These are phyloP conservation scores for Paraleonurus japonicus DNA, from an alignment of 257 asterid genomes.

Conservation along the genomic window DNA sequence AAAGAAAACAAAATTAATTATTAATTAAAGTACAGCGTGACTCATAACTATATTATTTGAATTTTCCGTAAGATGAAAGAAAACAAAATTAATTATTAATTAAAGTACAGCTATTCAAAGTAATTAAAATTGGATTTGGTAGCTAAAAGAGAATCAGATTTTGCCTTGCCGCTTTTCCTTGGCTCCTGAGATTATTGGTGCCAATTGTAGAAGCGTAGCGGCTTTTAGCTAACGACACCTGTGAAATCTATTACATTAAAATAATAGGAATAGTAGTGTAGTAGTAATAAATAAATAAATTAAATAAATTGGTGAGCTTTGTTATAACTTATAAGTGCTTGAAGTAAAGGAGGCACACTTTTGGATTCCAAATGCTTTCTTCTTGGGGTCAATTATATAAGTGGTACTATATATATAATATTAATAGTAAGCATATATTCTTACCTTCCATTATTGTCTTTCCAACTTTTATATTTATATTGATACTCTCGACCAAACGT, in stretches of 20 bases:
- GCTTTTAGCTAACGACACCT: conserved; percentile 25
- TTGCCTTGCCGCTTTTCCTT: conserved; percentile 10
- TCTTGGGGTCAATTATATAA: neutral
- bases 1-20: neutral
- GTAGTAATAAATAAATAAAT: neutral
- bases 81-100: neutral
- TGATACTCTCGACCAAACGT: neutral
- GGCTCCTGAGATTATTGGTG: conserved; percentile 5
- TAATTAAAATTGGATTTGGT: conserved; percentile 25
- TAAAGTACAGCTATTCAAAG: neutral
- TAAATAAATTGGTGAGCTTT: neutral
- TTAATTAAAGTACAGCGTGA: neutral
- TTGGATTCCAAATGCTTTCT: conserved; percentile 28
- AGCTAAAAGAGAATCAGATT: conserved; percentile 32
- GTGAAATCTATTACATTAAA: neutral
- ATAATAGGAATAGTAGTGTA: too few species aligned
- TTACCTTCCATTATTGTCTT: conserved; percentile 21
- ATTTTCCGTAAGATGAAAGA: neutral
- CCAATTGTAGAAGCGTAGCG: conserved; percentile 25
- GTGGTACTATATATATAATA: neutral
- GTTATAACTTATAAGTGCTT: conserved; percentile 26
- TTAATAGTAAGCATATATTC: conserved; percentile 25
- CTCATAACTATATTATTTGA: neutral
- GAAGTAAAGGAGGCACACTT: conserved; percentile 28
- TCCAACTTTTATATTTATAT: conserved; percentile 16